phyloP scores from a whole-genome alignment of 129 eudicot genomes.

The Deinandra increscens region DNA sequence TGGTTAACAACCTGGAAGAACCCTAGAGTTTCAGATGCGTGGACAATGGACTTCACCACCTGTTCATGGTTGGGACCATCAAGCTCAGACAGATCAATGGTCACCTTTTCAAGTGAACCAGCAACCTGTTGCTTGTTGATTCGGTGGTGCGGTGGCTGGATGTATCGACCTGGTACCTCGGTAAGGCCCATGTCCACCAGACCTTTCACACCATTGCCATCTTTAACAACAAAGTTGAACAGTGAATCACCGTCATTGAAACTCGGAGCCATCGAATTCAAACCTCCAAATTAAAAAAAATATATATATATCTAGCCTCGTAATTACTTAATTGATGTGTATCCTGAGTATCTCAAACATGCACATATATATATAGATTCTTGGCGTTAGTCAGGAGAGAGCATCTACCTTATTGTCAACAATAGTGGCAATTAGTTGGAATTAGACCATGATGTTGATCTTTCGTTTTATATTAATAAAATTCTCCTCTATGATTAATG shows the following conservation, averaged over 20 bases:
- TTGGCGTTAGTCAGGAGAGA: too few relatives aligned
- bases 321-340: too few relatives aligned
- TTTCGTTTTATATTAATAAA: too few relatives aligned
- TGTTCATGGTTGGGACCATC: conserved; percentile 40
- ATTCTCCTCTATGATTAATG: too few relatives aligned
- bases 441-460: too few relatives aligned
- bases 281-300: too few relatives aligned
- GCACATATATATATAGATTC: too few relatives aligned
- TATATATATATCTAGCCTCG: too few relatives aligned
- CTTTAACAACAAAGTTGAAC: conserved; percentile 33
- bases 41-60: conserved; percentile 37
- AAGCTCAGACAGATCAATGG: conserved; percentile 42
- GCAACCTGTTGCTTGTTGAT: background rate
- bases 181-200: conserved; percentile 40
- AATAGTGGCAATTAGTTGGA: too few relatives aligned
- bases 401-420: too few relatives aligned
- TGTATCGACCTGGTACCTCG: conserved; percentile 30
- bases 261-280: conserved; percentile 29
- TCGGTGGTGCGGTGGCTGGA: conserved; percentile 34
- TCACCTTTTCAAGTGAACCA: background rate
- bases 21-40: conserved; percentile 44
- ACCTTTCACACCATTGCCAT: conserved; percentile 46
- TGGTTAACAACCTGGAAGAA: conserved; percentile 48
- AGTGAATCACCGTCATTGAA: conserved; percentile 28
- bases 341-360: too few relatives aligned